A percentile compares a stretch with the other conserved stretches of the same genome.
These are phyloP conservation scores for Euphrasia arctica DNA, from an alignment of 305 asterid genomes.

Conservation along the genomic window DNA sequence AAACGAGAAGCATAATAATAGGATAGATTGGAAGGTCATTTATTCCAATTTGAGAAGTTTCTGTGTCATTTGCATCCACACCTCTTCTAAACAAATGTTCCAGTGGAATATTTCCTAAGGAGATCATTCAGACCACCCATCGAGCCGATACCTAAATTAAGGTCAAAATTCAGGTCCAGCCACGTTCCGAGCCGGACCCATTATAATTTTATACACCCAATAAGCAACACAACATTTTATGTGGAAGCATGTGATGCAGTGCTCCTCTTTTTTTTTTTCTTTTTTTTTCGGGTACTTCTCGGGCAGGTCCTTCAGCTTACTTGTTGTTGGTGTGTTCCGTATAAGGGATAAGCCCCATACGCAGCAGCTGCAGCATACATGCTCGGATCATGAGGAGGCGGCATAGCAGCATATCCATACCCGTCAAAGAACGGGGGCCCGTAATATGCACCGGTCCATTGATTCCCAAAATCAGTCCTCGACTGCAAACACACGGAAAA, in stretches of 20 bases:
- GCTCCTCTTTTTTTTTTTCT: constrained; percentile 2
- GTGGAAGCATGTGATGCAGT: constrained; percentile 26
- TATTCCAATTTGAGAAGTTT: neutral
- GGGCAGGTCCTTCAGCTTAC: constrained; percentile 49
- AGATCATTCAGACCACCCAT: neutral
- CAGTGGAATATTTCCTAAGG: neutral
- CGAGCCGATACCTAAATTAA: neutral
- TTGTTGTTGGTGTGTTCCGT: constrained; percentile 85
- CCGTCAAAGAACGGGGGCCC: constrained; percentile 77
- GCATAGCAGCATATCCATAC: constrained; percentile 59
- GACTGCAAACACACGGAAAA: constrained; percentile 35
- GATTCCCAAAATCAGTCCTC: constrained; percentile 62
- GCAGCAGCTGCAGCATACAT: constrained; percentile 74
- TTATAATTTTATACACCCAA: neutral
- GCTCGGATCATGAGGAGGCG: constrained; percentile 68
- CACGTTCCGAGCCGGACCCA: neutral
- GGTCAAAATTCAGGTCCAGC: neutral
- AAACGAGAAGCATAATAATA: neutral
- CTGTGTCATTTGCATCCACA: neutral
- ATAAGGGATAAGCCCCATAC: constrained; percentile 75
- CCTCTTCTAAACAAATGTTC: neutral
- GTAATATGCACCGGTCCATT: constrained; percentile 77
- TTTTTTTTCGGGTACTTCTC: neutral
- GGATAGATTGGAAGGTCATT: neutral
- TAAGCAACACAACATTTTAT: constrained; percentile 17